These are phyloP conservation scores for Ichthyophthirius multifiliis DNA, from an alignment of 169 alveolate genomes.

Conservation along the genomic window DNA sequence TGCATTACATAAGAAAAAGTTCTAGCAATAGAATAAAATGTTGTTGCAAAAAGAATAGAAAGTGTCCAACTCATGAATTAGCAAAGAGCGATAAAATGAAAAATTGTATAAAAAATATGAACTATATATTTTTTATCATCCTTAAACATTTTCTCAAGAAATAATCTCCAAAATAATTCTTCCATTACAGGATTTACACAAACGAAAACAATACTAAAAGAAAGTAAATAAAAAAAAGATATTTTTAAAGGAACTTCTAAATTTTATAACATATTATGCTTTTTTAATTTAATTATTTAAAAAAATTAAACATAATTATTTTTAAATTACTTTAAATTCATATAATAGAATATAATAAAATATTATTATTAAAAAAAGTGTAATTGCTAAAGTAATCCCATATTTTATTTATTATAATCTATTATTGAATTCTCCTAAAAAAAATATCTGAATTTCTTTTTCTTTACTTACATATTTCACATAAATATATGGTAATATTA, in stretches of 20 bases:
- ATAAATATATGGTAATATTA: not conserved
- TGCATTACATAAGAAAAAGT: not conserved
- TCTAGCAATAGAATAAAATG: not conserved
- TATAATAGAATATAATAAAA: not conserved
- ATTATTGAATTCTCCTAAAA: not conserved
- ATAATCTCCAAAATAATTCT: conserved; percentile 19
- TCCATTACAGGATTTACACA: conserved; percentile 4
- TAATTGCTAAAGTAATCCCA: not conserved
- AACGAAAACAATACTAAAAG: not conserved
- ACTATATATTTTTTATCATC: not conserved
- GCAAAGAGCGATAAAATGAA: not conserved
- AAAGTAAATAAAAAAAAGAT: not conserved
- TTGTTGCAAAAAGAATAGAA: not conserved
- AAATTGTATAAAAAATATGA: not conserved
- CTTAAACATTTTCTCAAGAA: not conserved
- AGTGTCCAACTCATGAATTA: not conserved
- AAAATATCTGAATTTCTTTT: not conserved
- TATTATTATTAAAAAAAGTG: not conserved
- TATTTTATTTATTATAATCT: not conserved
- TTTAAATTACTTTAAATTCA: too few relatives aligned
- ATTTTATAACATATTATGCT: not conserved
- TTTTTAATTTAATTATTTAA: too few relatives aligned
- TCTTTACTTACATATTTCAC: not conserved
- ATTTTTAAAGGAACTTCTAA: not conserved
- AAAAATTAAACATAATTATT: too few relatives aligned